A percentile compares a stretch with the other conserved stretches of the same genome.
phyloP scores from a whole-genome alignment of 805 yeast genomes.

The Yarrowia divulgata region DNA sequence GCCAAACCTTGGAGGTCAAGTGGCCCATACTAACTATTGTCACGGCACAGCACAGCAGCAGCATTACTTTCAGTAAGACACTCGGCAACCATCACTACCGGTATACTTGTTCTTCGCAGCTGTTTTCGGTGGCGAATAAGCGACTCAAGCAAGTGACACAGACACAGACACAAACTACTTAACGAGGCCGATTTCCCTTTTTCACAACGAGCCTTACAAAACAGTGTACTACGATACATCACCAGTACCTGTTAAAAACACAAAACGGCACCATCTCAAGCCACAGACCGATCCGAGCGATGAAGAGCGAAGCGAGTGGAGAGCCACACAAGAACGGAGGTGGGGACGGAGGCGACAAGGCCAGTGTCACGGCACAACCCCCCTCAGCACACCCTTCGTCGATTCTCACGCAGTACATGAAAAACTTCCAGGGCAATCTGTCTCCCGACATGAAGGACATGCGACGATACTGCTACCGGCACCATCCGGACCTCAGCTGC shows the following conservation, averaged over 20 bases:
- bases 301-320: conserved; percentile 11
- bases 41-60: background rate
- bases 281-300: conserved; percentile 20
- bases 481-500: conserved; percentile 85
- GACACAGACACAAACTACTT: background rate
- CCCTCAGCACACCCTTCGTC: conserved; percentile 37
- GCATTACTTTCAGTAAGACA: too few relatives aligned
- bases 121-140: background rate
- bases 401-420: conserved; percentile 37
- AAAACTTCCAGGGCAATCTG: conserved; percentile 36
- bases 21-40: background rate
- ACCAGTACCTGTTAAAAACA: too few relatives aligned
- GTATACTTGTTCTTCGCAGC: too few relatives aligned
- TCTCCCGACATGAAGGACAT: conserved; percentile 36
- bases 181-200: too few relatives aligned
- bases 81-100: too few relatives aligned
- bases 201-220: too few relatives aligned
- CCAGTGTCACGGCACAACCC: conserved; percentile 1
- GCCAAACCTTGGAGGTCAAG: conserved; percentile 37
- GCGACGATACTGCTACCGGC: conserved; percentile 77
- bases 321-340: background rate
- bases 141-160: background rate
- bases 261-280: background rate
- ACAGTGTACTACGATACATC: too few relatives aligned
- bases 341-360: background rate